Base-by-base conservation (phyloP, 352 stramenopile species). In the Poterioochromonas sp. region DNA sequence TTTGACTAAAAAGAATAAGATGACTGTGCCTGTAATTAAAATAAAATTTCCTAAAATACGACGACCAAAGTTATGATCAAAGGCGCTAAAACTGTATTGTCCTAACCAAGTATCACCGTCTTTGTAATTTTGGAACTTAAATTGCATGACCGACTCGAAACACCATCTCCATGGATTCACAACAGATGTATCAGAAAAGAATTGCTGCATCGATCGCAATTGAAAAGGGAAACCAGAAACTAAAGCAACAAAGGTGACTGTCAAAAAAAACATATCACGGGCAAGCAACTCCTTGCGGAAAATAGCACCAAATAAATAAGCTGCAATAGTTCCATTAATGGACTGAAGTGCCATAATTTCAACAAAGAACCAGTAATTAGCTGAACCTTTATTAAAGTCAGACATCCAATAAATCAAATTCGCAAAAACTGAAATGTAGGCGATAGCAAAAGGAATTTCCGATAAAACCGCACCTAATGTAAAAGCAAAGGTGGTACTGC, bases 151-250 rank as follows among this genome's bases (percentile, higher is more conserved):
- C 20, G 20, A 34, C 40, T 74, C 65, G 41, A 58, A 74, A n/a
- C 37, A 20, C 65, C 65, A 74, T 37, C 65, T 32, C 5, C 18
- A 47, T 8, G 65, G 65, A n/a, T 74, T 74, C 1, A 74, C 29
- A 1, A 35, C 39, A 8, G 65, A 22, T 40, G 20, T 20, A 39
- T 34, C 12, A 32, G 41, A 2, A 35, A 74, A 54, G 40, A 26
- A 51, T 1, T 5, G 5, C 8, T 2, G 3, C 40, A 74, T 74
- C 3, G 12, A 1, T 35, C 2, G 20, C 41, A 58, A 54, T 39
- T 74, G 65, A 35, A 74, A 51, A 11, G 41, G 3, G 40, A 74
- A 74, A 39, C 65, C 65, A 32, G 65, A 74, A 0, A 54, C 2
- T 8, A 74, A 12, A 35, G 22, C 5, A 3, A 18, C 22, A 22